Evolutionary conservation across 768 basidiomycete genomes (phyloP).

Genomic region (Symmetrospora coprosmae): DNA sequence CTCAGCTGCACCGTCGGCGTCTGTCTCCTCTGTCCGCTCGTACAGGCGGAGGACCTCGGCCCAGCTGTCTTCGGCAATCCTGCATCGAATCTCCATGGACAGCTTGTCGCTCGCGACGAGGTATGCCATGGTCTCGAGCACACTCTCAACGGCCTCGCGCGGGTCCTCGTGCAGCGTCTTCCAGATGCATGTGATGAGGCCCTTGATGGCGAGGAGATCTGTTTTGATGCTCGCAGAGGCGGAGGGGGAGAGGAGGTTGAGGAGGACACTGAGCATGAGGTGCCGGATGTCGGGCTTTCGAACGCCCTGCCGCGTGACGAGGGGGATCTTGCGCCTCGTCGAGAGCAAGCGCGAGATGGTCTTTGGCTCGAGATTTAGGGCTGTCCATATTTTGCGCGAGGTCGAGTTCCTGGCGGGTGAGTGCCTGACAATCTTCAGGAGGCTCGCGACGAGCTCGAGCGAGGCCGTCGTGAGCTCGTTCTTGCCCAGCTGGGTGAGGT

Average conservation of each 20-base stretch:
- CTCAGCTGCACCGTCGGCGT: neutral
- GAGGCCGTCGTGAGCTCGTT: slow-evolving; percentile 17
- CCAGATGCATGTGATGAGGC: slow-evolving; percentile 10
- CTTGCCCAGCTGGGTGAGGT: slow-evolving; percentile 10
- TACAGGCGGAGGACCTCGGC: neutral
- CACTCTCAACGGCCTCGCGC: slow-evolving; percentile 3
- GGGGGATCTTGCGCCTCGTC: slow-evolving; percentile 8
- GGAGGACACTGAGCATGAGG: slow-evolving; percentile 12
- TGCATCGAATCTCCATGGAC: neutral
- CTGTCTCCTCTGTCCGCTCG: neutral
- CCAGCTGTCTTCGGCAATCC: slow-evolving; percentile 16
- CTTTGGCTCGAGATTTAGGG: slow-evolving; percentile 1
- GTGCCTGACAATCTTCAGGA: slow-evolving; percentile 9
- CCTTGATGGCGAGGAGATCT: slow-evolving; percentile 20
- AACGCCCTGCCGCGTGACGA: slow-evolving; percentile 3
- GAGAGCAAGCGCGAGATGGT: neutral
- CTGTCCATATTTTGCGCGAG: slow-evolving; percentile 4
- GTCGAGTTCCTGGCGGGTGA: slow-evolving; percentile 3
- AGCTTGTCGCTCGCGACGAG: neutral
- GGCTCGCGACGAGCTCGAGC: slow-evolving; percentile 1
- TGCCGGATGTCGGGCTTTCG: slow-evolving; percentile 22
- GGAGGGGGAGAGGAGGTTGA: neutral
- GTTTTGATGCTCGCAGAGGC: slow-evolving; percentile 13
- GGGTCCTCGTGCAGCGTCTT: slow-evolving; percentile 4
- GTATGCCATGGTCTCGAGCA: slow-evolving; percentile 13